Evolutionary conservation across 2,329 filamentous ascomycete species (phyloP).

Genomic region (Apiospora sp.): DNA sequence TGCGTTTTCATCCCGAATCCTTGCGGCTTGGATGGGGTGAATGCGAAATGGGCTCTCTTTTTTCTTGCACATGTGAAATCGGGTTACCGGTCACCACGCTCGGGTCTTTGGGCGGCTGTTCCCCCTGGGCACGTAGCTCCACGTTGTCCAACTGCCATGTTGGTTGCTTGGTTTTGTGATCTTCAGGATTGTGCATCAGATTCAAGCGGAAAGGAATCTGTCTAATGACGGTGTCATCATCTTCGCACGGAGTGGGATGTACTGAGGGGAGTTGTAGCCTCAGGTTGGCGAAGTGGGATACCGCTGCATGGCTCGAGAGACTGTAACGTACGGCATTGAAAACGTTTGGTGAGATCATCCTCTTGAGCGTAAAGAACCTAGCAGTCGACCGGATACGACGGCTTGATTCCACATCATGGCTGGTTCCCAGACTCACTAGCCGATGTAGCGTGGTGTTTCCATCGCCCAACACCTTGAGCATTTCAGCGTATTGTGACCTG

Average conservation of each 20-base stretch:
- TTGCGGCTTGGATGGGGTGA: no score
- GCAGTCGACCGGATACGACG: background rate
- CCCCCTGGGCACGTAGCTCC: background rate
- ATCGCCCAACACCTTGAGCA: background rate
- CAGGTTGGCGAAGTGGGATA: background rate
- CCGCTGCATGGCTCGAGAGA: background rate
- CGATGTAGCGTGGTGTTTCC: background rate
- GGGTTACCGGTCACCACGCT: no score
- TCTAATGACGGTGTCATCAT: background rate
- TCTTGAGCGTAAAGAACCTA: background rate
- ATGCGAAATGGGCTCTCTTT: background rate
- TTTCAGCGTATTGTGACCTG: background rate
- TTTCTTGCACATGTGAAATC: no score
- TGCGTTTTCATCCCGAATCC: background rate
- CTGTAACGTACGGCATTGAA: slow-evolving; percentile 1
- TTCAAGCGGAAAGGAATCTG: background rate
- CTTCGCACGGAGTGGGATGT: background rate
- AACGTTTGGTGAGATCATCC: background rate
- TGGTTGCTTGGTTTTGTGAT: background rate
- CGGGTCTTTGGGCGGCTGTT: background rate
- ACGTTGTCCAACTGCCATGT: background rate
- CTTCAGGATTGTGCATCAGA: background rate
- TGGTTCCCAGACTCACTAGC: background rate
- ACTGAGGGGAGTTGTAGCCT: background rate
- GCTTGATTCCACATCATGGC: background rate